Conservation (phyloP, 148 eudicot genomes). For the Selenicereus undatus region DNA sequence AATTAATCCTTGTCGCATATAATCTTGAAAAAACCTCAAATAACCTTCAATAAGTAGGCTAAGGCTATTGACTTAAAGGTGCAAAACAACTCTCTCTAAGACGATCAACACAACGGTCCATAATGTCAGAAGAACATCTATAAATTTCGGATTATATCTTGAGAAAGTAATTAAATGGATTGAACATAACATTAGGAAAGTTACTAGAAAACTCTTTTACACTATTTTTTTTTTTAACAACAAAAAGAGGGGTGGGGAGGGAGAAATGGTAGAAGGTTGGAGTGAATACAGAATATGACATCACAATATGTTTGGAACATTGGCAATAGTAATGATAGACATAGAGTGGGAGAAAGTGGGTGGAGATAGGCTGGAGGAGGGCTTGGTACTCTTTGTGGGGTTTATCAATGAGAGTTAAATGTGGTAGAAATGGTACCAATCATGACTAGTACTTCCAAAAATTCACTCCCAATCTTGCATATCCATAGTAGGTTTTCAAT, state of each 20-base stretch:
- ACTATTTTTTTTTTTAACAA: too few relatives aligned
- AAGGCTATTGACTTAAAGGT: too few relatives aligned
- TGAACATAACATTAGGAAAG: too few relatives aligned
- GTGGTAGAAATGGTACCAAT: neutral
- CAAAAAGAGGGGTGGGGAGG: neutral
- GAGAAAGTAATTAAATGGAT: too few relatives aligned
- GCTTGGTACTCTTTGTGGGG: neutral
- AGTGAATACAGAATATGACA: slow-evolving; percentile 6
- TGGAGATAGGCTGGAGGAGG: neutral
- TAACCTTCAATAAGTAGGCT: too few relatives aligned
- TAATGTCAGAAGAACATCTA: too few relatives aligned
- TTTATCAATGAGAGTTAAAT: neutral
- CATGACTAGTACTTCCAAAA: slow-evolving; percentile 4
- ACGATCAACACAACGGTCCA: too few relatives aligned
- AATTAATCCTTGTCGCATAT: too few relatives aligned
- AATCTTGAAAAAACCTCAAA: too few relatives aligned
- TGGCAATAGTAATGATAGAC: slow-evolving; percentile 7
- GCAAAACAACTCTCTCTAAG: too few relatives aligned
- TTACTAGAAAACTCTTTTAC: neutral
- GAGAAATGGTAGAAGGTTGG: neutral
- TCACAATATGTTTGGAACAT: neutral
- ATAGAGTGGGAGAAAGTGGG: neutral
- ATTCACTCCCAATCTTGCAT: neutral
- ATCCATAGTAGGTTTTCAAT: neutral
- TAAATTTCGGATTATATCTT: too few relatives aligned